Evolutionary conservation across 116 monocot genomes (phyloP), one percentile per base, ranked within the genome.

Genomic region (Zostera marina): DNA sequence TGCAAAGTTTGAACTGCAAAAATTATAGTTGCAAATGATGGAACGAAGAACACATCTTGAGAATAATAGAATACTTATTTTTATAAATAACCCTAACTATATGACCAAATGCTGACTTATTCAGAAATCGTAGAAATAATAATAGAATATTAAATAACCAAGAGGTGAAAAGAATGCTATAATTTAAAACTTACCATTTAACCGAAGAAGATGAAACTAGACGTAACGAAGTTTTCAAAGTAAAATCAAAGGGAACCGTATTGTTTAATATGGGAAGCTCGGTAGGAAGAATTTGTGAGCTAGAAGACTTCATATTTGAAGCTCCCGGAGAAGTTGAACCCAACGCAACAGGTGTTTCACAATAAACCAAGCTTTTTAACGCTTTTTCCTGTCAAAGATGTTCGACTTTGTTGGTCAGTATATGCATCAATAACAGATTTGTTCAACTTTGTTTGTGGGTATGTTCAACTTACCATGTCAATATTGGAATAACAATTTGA

Each of bases 201-300:
- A 49, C 49, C 8, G 49, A 49, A 49, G 49, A 49, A 49, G 49
- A 49, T 49, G 49, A 49, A 49, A 49, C 49, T 20, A 49, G 9
- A 2, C 49, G 49, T 8, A 49, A 49, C 17, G 49, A 49, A 17
- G 49, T 49, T 49, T 49, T 49, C 49, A 49, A 49, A 17, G 49
- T 17, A 17, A 49, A 49, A 20, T 49, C 49, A 49, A 49, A 8
- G 49, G 49, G 49, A 20, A 7, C 15, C 20, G 8, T 49, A 49
- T 49, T 49, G 49, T 17, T 17, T 49, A 20, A 49, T 49, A 49
- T 49, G 19, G 15, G 49, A 49, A 15, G 20, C 49, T 49, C 49
- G 2, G 6, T 20, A 49, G 20, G 19, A 12, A 49, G 20, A 8
- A 17, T 49, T 20, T 9, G 49, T 17, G 49, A 49, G 20, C 15